Base-by-base conservation (phyloP, 371 early-diverging fungal genomes). In the Mucor sp. region DNA sequence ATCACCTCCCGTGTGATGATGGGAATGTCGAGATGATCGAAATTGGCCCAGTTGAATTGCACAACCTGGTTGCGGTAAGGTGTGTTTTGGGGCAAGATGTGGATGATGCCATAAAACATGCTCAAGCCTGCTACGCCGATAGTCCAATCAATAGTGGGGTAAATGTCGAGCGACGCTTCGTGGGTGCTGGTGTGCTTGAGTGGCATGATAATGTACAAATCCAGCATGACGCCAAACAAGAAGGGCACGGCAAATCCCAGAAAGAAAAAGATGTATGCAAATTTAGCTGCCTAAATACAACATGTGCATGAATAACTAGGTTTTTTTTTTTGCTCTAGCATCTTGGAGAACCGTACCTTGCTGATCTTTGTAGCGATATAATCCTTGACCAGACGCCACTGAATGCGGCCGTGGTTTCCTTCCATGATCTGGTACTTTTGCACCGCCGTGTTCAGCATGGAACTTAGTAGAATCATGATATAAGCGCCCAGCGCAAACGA, bases 201-300 rank as follows among this genome's bases (percentile, higher is more conserved):
- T 3, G 87, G 85, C 37, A 77, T 69, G 57, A 82, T 72, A 28
- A 84, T 21, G 47, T 84, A 85, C 28, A 87, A 58, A 32, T 87
- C 85, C 43, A 80, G 63, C 44, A 76, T 47, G 27, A 84, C 58
- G 15, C 85, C 85, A n/a, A 83, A 37, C 21, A 76, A 44, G 32
- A 83, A 71, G 8, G 87, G 87, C 21, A 85, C 60, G 27, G 80
- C 21, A 8, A 84, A 21, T 15, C 84, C 86, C 63, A 81, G 71
- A 21, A 69, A 39, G 11, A 69, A 8, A 23, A 71, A 56, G 30
- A 83, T 58, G 64, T 79, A 81, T 6, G 56, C 25, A 50, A 71
- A 39, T 27, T 74, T 70, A 8, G 61, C 3, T 23, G 63, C 8
- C 67, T 82, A 44, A 5, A 41, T 50, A 8, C 17, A 50, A 62